Evolutionary conservation across 306 rosid genomes (phyloP).

Genomic region (Alnus glutinosa): DNA sequence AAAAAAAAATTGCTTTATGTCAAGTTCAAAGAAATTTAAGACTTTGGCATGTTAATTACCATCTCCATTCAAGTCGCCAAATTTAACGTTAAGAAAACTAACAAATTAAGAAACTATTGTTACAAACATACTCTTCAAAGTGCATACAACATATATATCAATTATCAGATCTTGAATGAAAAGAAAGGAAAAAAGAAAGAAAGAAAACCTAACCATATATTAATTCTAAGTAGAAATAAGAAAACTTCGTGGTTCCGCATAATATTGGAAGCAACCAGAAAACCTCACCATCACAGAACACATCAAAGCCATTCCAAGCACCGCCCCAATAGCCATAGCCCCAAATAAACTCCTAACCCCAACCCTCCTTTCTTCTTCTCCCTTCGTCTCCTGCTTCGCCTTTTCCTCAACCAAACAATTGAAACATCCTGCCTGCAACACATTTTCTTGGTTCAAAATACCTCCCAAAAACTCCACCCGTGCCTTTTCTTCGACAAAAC

Average conservation of each 20-base stretch:
- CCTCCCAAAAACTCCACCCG: conserved; percentile 24
- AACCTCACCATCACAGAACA: conserved; percentile 31
- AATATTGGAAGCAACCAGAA: conserved; percentile 30
- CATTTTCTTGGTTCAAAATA: conserved; percentile 5
- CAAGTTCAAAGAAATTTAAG: no score
- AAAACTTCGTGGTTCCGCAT: conserved; percentile 22
- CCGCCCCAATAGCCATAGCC: conserved; percentile 44
- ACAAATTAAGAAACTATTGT: no score
- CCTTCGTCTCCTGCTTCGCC: not conserved
- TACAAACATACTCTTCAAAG: no score
- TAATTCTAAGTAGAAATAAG: conserved; percentile 41
- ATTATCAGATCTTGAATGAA: no score
- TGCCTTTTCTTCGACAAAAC: not conserved
- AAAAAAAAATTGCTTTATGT: no score
- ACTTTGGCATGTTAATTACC: no score
- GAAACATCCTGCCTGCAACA: not conserved
- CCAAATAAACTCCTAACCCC: conserved; percentile 28
- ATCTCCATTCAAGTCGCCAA: no score
- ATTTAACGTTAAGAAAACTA: no score
- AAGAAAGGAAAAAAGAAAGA: no score
- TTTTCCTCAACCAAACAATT: not conserved
- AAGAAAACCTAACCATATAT: not conserved
- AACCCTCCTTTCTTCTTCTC: conserved; percentile 11
- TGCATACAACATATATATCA: no score
- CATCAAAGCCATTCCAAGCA: conserved; percentile 49